A percentile compares a stretch with the other conserved stretches of the same genome.
Conservation (phyloP, 805 yeast genomes). For the Pichia gijzeniarum region DNA sequence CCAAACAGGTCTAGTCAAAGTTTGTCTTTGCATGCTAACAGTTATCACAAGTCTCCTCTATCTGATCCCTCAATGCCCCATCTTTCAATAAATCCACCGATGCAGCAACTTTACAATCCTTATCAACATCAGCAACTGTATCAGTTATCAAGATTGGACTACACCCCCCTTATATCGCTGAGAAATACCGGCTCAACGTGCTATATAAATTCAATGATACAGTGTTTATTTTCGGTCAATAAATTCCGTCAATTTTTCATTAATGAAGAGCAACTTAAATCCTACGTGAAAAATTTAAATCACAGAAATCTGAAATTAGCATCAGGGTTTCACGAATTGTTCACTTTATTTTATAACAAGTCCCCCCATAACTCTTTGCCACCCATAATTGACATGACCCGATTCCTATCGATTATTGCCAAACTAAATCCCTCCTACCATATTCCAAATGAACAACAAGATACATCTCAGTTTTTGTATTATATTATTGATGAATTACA, state of each 20-base stretch:
- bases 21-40: neutral
- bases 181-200: conserved; percentile 69
- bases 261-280: conserved; percentile 28
- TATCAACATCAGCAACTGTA: neutral
- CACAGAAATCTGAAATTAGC: conserved; percentile 25
- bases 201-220: conserved; percentile 68
- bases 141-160: conserved; percentile 6
- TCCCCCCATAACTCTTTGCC: conserved; percentile 42
- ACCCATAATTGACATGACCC: conserved; percentile 55
- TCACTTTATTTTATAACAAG: conserved; percentile 43
- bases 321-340: conserved; percentile 46
- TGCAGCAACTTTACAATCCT: neutral
- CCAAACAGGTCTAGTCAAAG: neutral
- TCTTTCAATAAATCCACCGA: neutral
- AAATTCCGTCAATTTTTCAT: conserved; percentile 44
- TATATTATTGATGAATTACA: conserved; percentile 62
- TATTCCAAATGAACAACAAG: conserved; percentile 75
- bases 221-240: conserved; percentile 53
- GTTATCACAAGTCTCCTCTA: neutral
- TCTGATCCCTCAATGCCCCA: neutral
- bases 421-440: conserved; percentile 57
- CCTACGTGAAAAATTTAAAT: conserved; percentile 10
- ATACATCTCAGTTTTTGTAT: conserved; percentile 70
- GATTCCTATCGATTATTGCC: conserved; percentile 42
- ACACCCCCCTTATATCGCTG: conserved; percentile 34